Base-by-base conservation (phyloP, 2,329 filamentous ascomycete species). In the Dendryphion nanum region DNA sequence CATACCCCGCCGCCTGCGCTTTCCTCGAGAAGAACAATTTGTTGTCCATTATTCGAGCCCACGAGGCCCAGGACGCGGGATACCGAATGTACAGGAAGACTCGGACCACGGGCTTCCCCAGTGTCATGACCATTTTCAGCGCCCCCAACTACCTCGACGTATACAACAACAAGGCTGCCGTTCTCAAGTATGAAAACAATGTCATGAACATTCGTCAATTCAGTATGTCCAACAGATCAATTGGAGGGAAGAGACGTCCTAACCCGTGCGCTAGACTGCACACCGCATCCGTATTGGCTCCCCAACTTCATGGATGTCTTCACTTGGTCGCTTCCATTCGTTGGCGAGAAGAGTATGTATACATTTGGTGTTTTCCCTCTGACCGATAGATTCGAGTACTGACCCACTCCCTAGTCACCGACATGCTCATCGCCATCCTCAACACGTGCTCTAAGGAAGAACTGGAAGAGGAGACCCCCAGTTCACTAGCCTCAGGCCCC, bases 271-370 rank as follows among this genome's bases (percentile, higher is more conserved):
- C 18, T 16, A 68, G 65, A 98, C 77, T 98, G 91, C 79, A 97
- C 93, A 16, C 93, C 93, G 21, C 93, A 98, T 67, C 93, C 93
- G 5, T 98, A 98, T 76, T 98, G 93, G 93, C 80, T 98, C 33
- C 93, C 93, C 38, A 98, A 98, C 74, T 98, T 98, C 65, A 98
- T 98, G 93, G 93, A 98, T 61, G 93, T 98, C 47, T 98, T 98
- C 65, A 98, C 93, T n/a, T 98, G 93, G 93, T 98, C 93, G 21
- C 76, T 98, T 44, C 93, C 93, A 1, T 98, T 98, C 69, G 93
- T 98, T 17, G 91, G 93, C 46, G 93, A 98, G 70, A 98, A 98
- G 78, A 74, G 65, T 69, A 51, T 30, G 63, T 50, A 21, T 16
- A 13, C 5, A 15, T 4, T 17, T 18, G 14, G 23, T 10, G 23